A percentile compares a stretch with the other conserved stretches of the same genome.
Evolutionary conservation across 148 eudicot genomes (phyloP).

Genomic region (Chenopodium quinoa): DNA sequence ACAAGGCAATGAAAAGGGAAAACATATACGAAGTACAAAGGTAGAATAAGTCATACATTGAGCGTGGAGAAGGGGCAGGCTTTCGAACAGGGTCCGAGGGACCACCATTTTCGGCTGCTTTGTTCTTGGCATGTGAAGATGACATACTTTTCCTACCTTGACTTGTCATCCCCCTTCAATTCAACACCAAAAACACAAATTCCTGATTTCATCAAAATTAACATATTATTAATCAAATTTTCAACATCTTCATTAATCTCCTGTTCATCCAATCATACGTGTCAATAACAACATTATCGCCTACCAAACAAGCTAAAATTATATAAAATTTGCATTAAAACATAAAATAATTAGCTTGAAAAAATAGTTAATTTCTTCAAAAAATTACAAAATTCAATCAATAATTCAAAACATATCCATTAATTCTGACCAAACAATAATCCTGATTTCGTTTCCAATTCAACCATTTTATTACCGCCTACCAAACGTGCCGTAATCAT

Average conservation of each 20-base stretch:
- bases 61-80: constrained; percentile 44
- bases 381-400: no score
- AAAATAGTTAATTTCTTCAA: no score
- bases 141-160: constrained; percentile 46
- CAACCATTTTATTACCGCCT: background rate
- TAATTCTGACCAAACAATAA: no score
- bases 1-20: background rate
- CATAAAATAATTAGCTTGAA: background rate
- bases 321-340: background rate
- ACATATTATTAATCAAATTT: background rate
- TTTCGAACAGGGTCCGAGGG: constrained; percentile 32
- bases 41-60: constrained; percentile 46
- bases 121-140: constrained; percentile 39
- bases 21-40: background rate
- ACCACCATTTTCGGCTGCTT: constrained; percentile 38
- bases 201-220: background rate
- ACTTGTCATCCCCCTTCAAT: constrained; percentile 32
- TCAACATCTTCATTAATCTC: background rate
- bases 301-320: background rate
- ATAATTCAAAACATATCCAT: no score
- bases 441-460: no score
- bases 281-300: no score
- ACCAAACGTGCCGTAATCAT: no score
- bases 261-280: background rate
- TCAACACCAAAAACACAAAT: constrained; percentile 8